Base-by-base conservation (phyloP, 257 asterid species). In the Paraleonurus japonicus region DNA sequence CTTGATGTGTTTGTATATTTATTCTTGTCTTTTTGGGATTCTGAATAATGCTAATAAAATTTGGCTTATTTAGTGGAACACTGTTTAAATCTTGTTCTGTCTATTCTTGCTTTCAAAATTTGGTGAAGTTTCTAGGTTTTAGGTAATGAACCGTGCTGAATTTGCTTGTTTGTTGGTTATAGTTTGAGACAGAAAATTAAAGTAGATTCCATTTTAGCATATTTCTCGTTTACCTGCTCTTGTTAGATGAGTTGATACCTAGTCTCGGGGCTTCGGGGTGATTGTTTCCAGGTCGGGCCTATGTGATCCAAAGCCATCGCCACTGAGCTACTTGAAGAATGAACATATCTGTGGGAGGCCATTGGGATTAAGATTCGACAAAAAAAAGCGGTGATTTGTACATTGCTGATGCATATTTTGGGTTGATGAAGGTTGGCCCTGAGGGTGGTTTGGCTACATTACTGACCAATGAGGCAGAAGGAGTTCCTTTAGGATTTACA, bases 331-430 rank as follows among this genome's bases (percentile, higher is more conserved):
- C 74, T 61, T 86, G 83, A 87, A 85, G 82, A 81, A 88, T 32
- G 99, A 95, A 80, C 98, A 95, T 85, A 89, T 92, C 24, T 95
- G 99, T 79, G 99, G 99, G 30, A 84, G 98, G 84, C 99, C 99
- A 37, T 76, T 94, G 87, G 96, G 99, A 32, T 80, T 94, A 64
- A 83, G 99, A 65, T 94, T 94, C 62, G 89, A 89, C 82, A 86
- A 83, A 75, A 87, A n/a, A 60, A 73, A 89, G 76, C 4, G 99
- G 99, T 39, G 96, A 91, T 76, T 76, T 94, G 70, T 94, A 91
- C 82, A 89, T 94, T 33, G 99, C 96, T 1, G 99, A 94, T 84
- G 96, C 99, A 20, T 94, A 94, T 81, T 84, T 91, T 48, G 99
- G 99, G 73, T 65, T 94, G 75, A 84, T 94, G 99, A 94, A 89